Evolutionary conservation across 805 yeast genomes (phyloP).

Genomic region (Lachancea meyersii): DNA sequence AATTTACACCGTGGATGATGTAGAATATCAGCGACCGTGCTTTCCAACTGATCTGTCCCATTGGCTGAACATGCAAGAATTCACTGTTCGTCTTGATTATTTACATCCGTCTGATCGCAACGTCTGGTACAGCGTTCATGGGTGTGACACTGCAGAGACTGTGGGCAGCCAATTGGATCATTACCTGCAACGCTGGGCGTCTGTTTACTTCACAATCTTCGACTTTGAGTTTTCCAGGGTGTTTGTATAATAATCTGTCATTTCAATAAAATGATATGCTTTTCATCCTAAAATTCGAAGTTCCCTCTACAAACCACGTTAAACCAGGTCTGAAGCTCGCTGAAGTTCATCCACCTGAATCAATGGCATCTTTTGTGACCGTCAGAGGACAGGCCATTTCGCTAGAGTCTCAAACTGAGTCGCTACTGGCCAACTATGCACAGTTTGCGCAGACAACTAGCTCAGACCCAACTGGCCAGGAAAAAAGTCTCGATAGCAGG

Average conservation of each 20-base stretch:
- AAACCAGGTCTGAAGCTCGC: no score
- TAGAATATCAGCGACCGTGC: conserved; percentile 7
- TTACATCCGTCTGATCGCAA: conserved; percentile 6
- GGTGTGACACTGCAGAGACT: conserved; percentile 27
- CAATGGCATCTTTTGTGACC: conserved; percentile 52
- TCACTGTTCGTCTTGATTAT: conserved; percentile 12
- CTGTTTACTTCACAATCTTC: conserved; percentile 14
- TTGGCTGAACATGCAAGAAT: conserved; percentile 7
- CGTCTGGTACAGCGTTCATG: conserved; percentile 25
- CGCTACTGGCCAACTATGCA: conserved; percentile 47
- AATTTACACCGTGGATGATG: conserved; percentile 1
- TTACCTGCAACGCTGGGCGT: conserved; percentile 26
- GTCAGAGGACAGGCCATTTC: conserved; percentile 61
- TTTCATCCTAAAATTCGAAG: no score
- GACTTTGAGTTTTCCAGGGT: conserved; percentile 5
- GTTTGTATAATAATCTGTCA: not conserved
- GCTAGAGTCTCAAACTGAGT: conserved; percentile 63
- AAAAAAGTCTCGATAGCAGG: conserved; percentile 38
- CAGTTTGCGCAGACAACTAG: conserved; percentile 48
- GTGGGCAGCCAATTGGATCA: conserved; percentile 15
- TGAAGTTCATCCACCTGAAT: no score
- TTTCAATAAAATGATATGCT: not conserved
- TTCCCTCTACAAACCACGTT: no score
- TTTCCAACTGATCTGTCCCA: conserved; percentile 12
- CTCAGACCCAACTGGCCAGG: conserved; percentile 44